phyloP scores from a whole-genome alignment of 768 basidiomycete genomes.

The Trametes punicea region DNA sequence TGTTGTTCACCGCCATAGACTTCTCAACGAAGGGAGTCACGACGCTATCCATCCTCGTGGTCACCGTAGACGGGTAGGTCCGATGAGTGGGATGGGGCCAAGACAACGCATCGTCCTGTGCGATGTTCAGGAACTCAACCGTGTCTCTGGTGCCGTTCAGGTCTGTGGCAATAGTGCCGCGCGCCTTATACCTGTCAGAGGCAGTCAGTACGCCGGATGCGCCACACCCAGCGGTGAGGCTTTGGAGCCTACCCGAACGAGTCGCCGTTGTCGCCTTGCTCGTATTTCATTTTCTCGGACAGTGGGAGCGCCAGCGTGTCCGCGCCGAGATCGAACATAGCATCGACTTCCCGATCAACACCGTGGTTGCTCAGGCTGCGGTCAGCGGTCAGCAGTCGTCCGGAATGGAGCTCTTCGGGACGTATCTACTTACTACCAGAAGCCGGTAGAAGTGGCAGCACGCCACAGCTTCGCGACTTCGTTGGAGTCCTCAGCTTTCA shows the following conservation, averaged over 20 bases:
- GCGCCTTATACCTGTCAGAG: conserved; percentile 51
- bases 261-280: conserved; percentile 48
- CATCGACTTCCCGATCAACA: conserved; percentile 42
- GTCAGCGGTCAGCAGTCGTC: background rate
- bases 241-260: conserved; percentile 39
- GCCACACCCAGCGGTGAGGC: background rate
- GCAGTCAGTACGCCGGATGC: background rate
- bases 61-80: conserved; percentile 53
- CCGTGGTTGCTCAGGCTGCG: conserved; percentile 55
- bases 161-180: conserved; percentile 61
- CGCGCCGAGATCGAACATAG: conserved; percentile 55
- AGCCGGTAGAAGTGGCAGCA: conserved; percentile 56
- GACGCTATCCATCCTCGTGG: conserved; percentile 45
- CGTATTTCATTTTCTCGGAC: conserved; percentile 56
- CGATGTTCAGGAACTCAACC: conserved; percentile 62
- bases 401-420: background rate
- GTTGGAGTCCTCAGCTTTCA: conserved; percentile 37
- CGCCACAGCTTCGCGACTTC: conserved; percentile 55
- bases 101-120: conserved; percentile 65
- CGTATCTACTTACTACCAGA: conserved; percentile 58
- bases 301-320: conserved; percentile 52
- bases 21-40: conserved; percentile 56
- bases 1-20: conserved; percentile 53
- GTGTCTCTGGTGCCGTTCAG: conserved; percentile 53
- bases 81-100: conserved; percentile 53